A percentile compares a stretch with the other conserved stretches of the same genome.
Conservation (phyloP, 345 rosid genomes). For the Stellera chamaejasme region DNA sequence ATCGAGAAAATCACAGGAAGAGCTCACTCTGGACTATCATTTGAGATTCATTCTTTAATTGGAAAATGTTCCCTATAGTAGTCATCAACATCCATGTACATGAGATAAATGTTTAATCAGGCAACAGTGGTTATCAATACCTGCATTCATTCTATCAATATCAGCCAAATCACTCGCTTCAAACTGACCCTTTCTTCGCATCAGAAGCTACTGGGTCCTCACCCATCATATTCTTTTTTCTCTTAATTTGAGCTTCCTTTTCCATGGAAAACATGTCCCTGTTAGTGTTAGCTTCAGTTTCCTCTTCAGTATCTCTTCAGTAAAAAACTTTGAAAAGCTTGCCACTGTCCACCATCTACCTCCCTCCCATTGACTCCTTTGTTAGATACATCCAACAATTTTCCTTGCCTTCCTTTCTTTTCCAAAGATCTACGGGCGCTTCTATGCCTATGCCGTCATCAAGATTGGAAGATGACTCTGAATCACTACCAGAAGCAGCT, state of each 20-base stretch:
- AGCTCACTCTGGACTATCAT: too few species aligned
- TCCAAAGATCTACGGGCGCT: conserved; percentile 29
- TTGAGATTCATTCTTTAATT: too few species aligned
- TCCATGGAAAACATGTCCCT: conserved; percentile 52
- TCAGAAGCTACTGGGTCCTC: conserved; percentile 54
- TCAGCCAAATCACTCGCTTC: conserved; percentile 36
- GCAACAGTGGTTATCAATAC: too few species aligned
- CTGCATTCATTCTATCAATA: conserved; percentile 42
- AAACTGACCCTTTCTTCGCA: conserved; percentile 31
- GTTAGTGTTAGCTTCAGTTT: conserved; percentile 28
- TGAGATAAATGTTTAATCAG: too few species aligned
- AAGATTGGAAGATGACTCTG: too few species aligned
- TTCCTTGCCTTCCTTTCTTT: conserved; percentile 20
- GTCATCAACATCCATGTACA: too few species aligned
- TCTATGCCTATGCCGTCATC: too few species aligned
- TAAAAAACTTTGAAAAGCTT: conserved; percentile 74
- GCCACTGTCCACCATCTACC: conserved; percentile 71
- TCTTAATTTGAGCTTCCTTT: conserved; percentile 43
- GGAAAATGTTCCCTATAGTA: too few species aligned
- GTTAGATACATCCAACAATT: conserved; percentile 22
- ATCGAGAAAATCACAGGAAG: too few species aligned
- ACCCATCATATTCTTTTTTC: conserved; percentile 31
- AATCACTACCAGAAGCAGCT: too few species aligned
- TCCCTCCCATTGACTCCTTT: conserved; percentile 33
- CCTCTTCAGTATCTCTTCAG: conserved; percentile 78